Evolutionary conservation across 306 rosid genomes (phyloP).

Genomic region (Trichosanthes cucumerina): DNA sequence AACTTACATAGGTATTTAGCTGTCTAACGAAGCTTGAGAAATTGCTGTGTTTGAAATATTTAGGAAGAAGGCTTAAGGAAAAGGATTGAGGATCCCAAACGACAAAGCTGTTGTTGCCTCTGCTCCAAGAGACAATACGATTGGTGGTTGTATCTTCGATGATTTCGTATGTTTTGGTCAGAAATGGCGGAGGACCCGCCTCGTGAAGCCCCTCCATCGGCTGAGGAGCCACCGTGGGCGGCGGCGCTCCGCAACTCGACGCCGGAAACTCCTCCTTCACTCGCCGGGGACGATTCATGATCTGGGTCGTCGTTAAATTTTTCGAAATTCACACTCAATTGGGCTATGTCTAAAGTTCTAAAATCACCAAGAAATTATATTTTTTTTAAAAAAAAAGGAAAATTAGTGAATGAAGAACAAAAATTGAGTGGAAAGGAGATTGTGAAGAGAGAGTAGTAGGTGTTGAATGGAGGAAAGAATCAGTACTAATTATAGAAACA

Average conservation of each 20-base stretch:
- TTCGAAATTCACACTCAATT: neutral
- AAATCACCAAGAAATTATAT: neutral
- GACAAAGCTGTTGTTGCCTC: slow-evolving; percentile 65
- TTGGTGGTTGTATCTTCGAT: slow-evolving; percentile 62
- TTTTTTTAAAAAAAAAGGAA: neutral
- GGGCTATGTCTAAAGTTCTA: neutral
- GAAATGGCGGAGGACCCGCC: slow-evolving; percentile 76
- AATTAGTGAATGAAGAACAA: neutral
- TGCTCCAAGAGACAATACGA: slow-evolving; percentile 71
- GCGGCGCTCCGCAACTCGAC: slow-evolving; percentile 10
- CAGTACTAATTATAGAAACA: neutral
- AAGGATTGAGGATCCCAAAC: slow-evolving; percentile 78
- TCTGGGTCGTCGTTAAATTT: neutral
- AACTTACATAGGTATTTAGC: slow-evolving; percentile 81
- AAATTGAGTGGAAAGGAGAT: neutral
- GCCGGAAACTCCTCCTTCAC: slow-evolving; percentile 39
- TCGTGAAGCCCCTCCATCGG: slow-evolving; percentile 60
- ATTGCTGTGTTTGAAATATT: slow-evolving; percentile 82
- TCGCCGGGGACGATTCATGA: slow-evolving; percentile 29
- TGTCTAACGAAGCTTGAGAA: slow-evolving; percentile 95
- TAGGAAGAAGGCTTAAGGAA: slow-evolving; percentile 57
- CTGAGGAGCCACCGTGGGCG: slow-evolving; percentile 22
- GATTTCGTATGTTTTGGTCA: slow-evolving; percentile 71
- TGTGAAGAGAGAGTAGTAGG: neutral
- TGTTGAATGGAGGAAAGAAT: neutral